Evolutionary conservation across 257 asterid species (phyloP), one percentile per base, ranked within the genome.

Genomic region (Lavandula angustifolia): DNA sequence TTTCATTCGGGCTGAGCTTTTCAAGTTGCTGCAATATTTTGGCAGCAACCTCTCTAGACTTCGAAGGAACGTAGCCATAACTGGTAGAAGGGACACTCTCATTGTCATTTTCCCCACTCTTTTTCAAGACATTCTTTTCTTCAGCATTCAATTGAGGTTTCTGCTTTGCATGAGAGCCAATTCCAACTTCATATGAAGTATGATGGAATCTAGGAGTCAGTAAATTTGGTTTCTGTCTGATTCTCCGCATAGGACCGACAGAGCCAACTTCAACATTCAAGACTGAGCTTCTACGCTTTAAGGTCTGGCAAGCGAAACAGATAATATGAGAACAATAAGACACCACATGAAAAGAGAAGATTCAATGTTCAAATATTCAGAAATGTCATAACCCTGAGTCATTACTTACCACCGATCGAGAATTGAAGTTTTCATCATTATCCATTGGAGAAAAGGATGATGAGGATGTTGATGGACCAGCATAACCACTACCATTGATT

Each of bases 11-110:
- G 48, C 91, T 74, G 71, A 90, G 32, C 42, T 73, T 84, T 64
- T 90, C 95, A 77, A 90, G 90, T 37, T 86, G 92, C 80, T 86
- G 85, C 71, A 94, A 84, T 68, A 94, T 88, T 78, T 72, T 87
- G 57, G 92, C 76, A 62, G 99, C 99, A 71, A 80, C 81, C 77
- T 86, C 87, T 67, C 79, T 83, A 34, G 96, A 87, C 75, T 76
- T 75, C 40, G 88, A 52, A 74, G 92, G 95, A 52, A 88, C 84
- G 42, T 54, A 74, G 22, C 80, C 53, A 79, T 75, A 79, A 73
- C 79, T 86, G 61, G 89, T 66, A 60, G 81, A 78, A 11, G 95
- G 81, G 54, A 68, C 57, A 71, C 71, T 71, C 53, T 44, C 76
- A 63, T 68, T 75, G 65, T 74, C 80, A 57, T 64, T 78, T 56